These are phyloP conservation scores for Lentinula sp. DNA, from an alignment of 768 basidiomycete genomes.

Conservation along the genomic window DNA sequence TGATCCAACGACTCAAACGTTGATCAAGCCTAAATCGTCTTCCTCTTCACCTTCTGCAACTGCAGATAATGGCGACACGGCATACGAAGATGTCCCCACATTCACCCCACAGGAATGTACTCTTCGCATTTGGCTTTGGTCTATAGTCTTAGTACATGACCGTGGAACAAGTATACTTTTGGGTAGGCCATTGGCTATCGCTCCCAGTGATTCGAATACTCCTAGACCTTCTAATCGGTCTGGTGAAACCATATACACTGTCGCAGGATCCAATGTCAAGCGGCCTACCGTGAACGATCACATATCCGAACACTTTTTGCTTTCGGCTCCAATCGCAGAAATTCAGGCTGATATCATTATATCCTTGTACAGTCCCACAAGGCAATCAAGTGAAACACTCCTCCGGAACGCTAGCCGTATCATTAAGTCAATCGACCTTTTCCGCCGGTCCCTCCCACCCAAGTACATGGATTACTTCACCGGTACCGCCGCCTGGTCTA, in stretches of 20 bases:
- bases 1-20: constrained; percentile 64
- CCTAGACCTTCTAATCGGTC: constrained; percentile 50
- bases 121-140: constrained; percentile 79
- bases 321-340: constrained; percentile 70
- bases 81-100: constrained; percentile 13
- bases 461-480: constrained; percentile 69
- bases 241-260: constrained; percentile 5
- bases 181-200: constrained; percentile 77
- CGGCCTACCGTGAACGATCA: constrained; percentile 16
- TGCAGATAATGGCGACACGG: not conserved
- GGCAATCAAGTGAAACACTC: constrained; percentile 60
- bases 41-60: not conserved
- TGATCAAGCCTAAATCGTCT: constrained; percentile 8
- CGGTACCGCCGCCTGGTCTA: constrained; percentile 71
- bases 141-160: constrained; percentile 80
- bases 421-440: constrained; percentile 70
- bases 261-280: constrained; percentile 14
- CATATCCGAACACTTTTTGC: constrained; percentile 75
- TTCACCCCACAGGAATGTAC: constrained; percentile 78
- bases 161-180: constrained; percentile 85
- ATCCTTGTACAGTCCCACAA: constrained; percentile 75
- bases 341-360: constrained; percentile 90
- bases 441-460: constrained; percentile 63
- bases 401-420: constrained; percentile 77
- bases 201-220: constrained; percentile 80